A percentile compares a stretch with the other conserved stretches of the same genome.
phyloP scores from a whole-genome alignment of 371 early-diverging fungal genomes.

The Mucor irregularis region DNA sequence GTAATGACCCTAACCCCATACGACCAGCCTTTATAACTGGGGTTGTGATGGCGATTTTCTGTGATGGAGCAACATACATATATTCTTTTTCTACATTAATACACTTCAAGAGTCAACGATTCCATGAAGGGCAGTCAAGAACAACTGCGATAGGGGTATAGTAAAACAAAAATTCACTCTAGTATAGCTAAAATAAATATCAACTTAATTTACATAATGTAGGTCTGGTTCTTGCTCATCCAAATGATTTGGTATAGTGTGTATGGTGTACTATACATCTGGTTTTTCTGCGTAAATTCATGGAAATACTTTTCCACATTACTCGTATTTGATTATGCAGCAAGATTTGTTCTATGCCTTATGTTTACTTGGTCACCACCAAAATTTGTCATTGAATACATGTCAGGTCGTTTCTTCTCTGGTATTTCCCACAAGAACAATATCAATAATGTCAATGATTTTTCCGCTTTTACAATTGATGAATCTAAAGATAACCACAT shows the following conservation, averaged over 20 bases:
- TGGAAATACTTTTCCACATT: constrained; percentile 10
- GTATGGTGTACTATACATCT: constrained; percentile 16
- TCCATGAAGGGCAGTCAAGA: constrained; percentile 16
- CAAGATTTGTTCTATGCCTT: constrained; percentile 18
- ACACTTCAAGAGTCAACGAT: background rate
- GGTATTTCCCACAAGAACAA: background rate
- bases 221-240: constrained; percentile 21
- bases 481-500: background rate
- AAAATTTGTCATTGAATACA: constrained; percentile 9
- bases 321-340: constrained; percentile 13
- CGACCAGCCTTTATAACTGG: constrained; percentile 15
- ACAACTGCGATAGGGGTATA: constrained; percentile 27
- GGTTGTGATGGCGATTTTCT: constrained; percentile 18
- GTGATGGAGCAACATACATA: constrained; percentile 1
- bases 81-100: constrained; percentile 16
- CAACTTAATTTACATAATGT: background rate
- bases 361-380: constrained; percentile 22
- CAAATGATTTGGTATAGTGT: constrained; percentile 10
- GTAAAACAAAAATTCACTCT: background rate
- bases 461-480: background rate
- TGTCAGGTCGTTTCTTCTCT: constrained; percentile 1
- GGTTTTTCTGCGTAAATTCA: constrained; percentile 17
- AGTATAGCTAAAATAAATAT: background rate
- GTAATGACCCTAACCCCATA: constrained; percentile 8
- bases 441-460: background rate